These are phyloP conservation scores for Tetraselmis striata DNA, from an alignment of 139 green algal species.

Conservation along the genomic window DNA sequence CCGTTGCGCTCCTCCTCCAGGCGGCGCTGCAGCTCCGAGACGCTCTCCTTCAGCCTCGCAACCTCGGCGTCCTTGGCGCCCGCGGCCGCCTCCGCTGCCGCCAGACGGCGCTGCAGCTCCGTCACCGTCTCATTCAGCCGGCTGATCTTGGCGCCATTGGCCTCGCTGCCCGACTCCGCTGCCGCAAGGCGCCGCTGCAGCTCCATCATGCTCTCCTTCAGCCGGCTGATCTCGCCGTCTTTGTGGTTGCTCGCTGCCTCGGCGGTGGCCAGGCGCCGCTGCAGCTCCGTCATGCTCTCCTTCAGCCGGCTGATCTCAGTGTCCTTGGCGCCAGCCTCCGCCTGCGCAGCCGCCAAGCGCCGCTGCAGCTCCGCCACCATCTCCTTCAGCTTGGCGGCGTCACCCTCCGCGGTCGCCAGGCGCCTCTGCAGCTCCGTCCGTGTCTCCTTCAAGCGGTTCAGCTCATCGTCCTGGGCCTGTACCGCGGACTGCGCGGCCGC, in stretches of 20 bases:
- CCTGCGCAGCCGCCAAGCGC: neutral
- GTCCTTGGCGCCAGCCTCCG: neutral
- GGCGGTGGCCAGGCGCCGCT: neutral
- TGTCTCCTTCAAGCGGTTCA: neutral
- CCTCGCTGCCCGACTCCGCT: too few species aligned
- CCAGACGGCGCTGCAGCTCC: neutral
- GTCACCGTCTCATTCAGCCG: too few species aligned
- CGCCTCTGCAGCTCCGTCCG: neutral
- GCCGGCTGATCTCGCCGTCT: neutral
- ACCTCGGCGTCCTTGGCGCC: neutral
- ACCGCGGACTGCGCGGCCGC: neutral
- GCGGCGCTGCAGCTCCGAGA: neutral
- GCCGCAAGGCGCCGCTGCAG: neutral
- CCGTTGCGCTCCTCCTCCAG: neutral
- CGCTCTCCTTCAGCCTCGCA: neutral
- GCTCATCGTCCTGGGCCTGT: neutral
- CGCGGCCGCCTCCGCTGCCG: neutral
- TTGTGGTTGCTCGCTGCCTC: neutral
- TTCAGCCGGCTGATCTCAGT: neutral
- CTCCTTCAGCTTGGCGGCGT: neutral
- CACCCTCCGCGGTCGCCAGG: neutral
- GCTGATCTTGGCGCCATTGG: too few species aligned
- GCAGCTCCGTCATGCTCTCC: neutral
- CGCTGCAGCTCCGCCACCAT: neutral
- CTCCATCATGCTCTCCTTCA: neutral